Percentiles rank a stretch among this genome's conserved stretches.
phyloP scores from a whole-genome alignment of 2,329 filamentous ascomycete species.

The Trichoderma cornu-damae region DNA sequence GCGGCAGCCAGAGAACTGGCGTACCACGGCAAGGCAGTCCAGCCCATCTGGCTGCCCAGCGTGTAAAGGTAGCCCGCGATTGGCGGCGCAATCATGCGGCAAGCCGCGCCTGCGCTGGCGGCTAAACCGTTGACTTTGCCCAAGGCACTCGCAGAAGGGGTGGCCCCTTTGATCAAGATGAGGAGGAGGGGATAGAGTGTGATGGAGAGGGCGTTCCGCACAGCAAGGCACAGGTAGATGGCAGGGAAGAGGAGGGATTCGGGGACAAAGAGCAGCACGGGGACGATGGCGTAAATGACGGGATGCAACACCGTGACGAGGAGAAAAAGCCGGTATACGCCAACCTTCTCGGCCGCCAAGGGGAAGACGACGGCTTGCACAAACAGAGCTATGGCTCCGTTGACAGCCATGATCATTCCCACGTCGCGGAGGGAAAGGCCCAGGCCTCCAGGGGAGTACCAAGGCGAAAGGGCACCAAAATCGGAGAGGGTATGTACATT shows the following conservation, averaged over 20 bases:
- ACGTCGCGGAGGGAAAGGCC: constrained; percentile 59
- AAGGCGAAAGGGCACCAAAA: constrained; percentile 35
- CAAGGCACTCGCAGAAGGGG: constrained; percentile 50
- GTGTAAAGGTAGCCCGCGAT: constrained; percentile 60
- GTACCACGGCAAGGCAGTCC: constrained; percentile 60
- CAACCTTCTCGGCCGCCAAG: constrained; percentile 51
- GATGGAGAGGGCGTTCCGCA: constrained; percentile 59
- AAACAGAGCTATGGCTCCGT: constrained; percentile 55
- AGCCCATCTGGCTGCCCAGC: constrained; percentile 53
- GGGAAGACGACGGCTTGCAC: constrained; percentile 59
- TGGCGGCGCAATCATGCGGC: constrained; percentile 62
- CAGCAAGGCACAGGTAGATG: constrained; percentile 53
- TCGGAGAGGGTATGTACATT: constrained; percentile 36
- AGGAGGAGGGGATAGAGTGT: constrained; percentile 61
- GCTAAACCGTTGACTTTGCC: constrained; percentile 63
- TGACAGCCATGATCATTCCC: constrained; percentile 55
- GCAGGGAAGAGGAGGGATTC: constrained; percentile 46
- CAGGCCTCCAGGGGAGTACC: constrained; percentile 58
- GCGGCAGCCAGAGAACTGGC: constrained; percentile 53
- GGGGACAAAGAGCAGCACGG: constrained; percentile 53
- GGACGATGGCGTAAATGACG: constrained; percentile 55
- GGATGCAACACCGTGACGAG: constrained; percentile 56
- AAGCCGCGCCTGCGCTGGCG: constrained; percentile 60
- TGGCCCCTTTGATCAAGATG: constrained; percentile 64
- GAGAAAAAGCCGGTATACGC: constrained; percentile 56